Base-by-base conservation (phyloP, 2,329 filamentous ascomycete species). In the Thelonectria rubi region DNA sequence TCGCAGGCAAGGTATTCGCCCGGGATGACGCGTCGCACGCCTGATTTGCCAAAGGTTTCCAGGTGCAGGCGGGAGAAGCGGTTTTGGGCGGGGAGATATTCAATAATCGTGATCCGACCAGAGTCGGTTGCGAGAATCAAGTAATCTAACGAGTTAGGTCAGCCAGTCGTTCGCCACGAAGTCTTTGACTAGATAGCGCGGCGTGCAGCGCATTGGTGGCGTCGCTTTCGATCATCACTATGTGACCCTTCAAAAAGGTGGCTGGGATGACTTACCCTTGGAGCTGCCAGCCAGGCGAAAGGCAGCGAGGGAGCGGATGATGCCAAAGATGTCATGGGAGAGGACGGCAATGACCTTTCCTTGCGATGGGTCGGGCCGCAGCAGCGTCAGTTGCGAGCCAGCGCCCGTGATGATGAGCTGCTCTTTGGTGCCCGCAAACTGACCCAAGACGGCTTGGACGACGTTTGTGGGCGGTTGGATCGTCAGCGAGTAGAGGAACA, bases 401-500 rank as follows among this genome's bases (percentile, higher is more conserved):
- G 93, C 94, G 50, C 91, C 94, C 26, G 94, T 94, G 76, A 97
- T 88, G 75, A 99, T 97, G 80, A 97, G 94, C 83, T 99, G 95
- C 80, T 97, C 94, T 81, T 94, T 97, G 67, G 93, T 97, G 69
- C 94, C 94, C 63, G 93, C 90, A 79, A 98, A 98, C 81, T 98
- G 94, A 71, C 95, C 96, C 62, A 97, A 86, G 68, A 97, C 91
- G 66, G 95, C 94, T 80, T 97, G 91, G 52, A 91, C 93, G 73
- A 97, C 88, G 62, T 93, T 91, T 69, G 93, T 94, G 34, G 95
- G 92, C 71, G 92, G 91, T 80, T 97, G 93, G 74, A 99, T 90
- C 70, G 95, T 98, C 82, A 99, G 85, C 74, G 93, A 95, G 82
- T 99, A 99, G 82, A 99, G 89, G 78, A 97, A 97, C 93, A 97